Evolutionary conservation across 164 flowering plant genomes (phyloP), one percentile per base, ranked within the genome.

Genomic region (Akebia trifoliata): DNA sequence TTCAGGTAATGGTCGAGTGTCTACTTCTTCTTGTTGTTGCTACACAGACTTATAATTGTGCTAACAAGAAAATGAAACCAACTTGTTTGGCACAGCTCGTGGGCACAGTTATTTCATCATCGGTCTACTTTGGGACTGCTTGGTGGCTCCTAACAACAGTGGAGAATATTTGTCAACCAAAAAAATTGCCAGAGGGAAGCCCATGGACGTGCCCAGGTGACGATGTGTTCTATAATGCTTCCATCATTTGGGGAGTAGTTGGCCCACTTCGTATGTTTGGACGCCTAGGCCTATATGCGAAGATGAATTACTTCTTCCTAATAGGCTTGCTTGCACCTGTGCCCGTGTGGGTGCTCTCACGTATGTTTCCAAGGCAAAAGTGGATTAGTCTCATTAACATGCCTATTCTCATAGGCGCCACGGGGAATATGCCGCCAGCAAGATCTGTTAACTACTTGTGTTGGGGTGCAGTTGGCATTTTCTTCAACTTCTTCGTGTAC

Each of bases 1-100:
- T 68, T 26, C 95, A 86, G 93, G 93, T 83, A 76, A 54, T 6
- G 22, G n/a, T n/a, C n/a, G n/a, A n/a, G n/a, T n/a, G n/a, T n/a
- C n/a, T n/a, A n/a, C n/a, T n/a, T n/a, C n/a, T n/a, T 12, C 4
- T 15, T 18, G 6, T 11, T 34, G 5, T 15, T 6, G 3, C 11
- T 5, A 11, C 2, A 25, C n/a, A 18, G 4, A 11, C 12, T 39
- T 15, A 39, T 39, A 39, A 39, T 39, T 12, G 43, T 12, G n/a
- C 12, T 5, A 18, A 11, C n/a, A n/a, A 39, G 3, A 10, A 6
- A 49, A 4, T 4, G 25, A 20, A 28, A 29, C 28, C 10, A 3
- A 7, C 17, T n/a, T 55, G 0, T 36, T 20, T 3, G 8, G 30
- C 11, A 15, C 47, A 86, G 86, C 37, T 84, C 14, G 85, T 72